phyloP scores from a whole-genome alignment of 495 filamentous ascomycete genomes.

The Penicillium flavigenum region DNA sequence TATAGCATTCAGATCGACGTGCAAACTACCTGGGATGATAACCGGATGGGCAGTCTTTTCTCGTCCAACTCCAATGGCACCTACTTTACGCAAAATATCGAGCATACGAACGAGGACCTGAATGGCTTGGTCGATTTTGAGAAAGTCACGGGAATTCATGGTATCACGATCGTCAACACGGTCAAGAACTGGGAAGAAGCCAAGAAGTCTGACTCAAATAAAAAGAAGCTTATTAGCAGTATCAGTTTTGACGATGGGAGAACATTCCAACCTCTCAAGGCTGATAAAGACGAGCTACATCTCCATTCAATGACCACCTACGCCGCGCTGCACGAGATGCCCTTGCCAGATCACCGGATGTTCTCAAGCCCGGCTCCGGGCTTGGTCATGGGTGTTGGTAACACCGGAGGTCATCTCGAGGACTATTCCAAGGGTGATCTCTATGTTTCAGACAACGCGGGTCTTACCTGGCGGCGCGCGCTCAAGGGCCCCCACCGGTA shows the following conservation, averaged over 20 bases:
- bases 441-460: constrained; percentile 89
- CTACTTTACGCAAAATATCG: constrained; percentile 86
- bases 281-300: constrained; percentile 62
- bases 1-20: constrained; percentile 98
- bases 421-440: constrained; percentile 67
- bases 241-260: constrained; percentile 96
- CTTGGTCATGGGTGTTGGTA: constrained; percentile 88
- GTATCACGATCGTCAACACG: constrained; percentile 84
- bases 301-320: constrained; percentile 84
- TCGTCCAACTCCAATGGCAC: constrained; percentile 96
- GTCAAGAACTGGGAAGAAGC: constrained; percentile 85
- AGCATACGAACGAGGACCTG: constrained; percentile 80
- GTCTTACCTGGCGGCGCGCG: constrained; percentile 73
- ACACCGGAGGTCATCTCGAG: constrained; percentile 71
- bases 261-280: constrained; percentile 66
- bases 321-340: constrained; percentile 33
- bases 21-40: constrained; percentile 59
- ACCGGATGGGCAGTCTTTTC: constrained; percentile 80
- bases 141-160: constrained; percentile 83
- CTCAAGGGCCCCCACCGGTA: constrained; percentile 86
- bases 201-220: constrained; percentile 44
- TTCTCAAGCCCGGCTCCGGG: constrained; percentile 94
- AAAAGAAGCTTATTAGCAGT: constrained; percentile 67
- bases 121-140: constrained; percentile 86
- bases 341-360: constrained; percentile 71